Base-by-base conservation (phyloP, 108 stramenopile species). In the Stephanodiscus minutulus region DNA sequence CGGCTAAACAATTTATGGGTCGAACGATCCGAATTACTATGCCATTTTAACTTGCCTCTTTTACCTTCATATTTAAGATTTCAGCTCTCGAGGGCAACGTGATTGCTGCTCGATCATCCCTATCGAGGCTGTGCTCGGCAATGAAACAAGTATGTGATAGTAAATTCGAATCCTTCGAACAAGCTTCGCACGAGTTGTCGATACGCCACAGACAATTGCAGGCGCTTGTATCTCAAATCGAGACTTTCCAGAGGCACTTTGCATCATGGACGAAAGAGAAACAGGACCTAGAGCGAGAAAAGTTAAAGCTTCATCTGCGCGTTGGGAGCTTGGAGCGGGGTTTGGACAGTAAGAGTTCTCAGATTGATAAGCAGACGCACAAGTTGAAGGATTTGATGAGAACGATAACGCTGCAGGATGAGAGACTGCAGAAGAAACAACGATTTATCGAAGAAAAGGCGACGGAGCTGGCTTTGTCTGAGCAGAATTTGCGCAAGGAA, bases 361-460 rank as follows among this genome's bases (percentile, higher is more conserved):
- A 54, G 21, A 59, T 73, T 58, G 72, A 79, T 15, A 61, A 79
- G 43, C 71, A 79, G 58, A 65, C 78, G 18, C 66, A 72, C 58
- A 79, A 73, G 21, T 66, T 79, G 67, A 72, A 66, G 46, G 61
- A 73, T n/a, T 62, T 79, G 0, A 79, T 79, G 78, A 54, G 68
- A 21, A 47, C 66, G 0, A 64, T 79, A 10, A 79, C 78, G 35
- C 20, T 73, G 9, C 72, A 79, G 57, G 72, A 79, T 15, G 61
- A 72, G 20, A 72, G 57, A 52, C 35, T 79, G 35, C 70, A 64
- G 41, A 73, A 68, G 62, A 79, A 73, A 57, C 78, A 79, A 20
- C 61, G 63, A 43, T 47, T 61, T 2, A 67, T 79, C 24, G 62
- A 79, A 68, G 37, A 72, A 56, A 72, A 68, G 52, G 78, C 70